Conservation (phyloP, 1,284 basidiomycete genomes). For the Erythrobasidium hasegawianum region DNA sequence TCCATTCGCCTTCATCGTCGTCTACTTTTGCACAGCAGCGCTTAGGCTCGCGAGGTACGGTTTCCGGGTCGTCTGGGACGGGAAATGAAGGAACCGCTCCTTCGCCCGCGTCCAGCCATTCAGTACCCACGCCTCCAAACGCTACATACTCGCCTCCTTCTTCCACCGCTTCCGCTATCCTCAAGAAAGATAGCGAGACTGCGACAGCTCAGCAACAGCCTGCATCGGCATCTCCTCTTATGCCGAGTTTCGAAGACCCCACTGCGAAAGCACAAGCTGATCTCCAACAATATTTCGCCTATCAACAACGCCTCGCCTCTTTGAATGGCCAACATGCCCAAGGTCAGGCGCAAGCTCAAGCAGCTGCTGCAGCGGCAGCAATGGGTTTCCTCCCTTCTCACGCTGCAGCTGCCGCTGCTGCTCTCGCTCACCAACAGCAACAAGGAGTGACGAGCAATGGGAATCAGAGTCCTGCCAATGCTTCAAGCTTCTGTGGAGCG, state of each 20-base stretch:
- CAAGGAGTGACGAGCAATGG: background rate
- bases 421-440: no score
- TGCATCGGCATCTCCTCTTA: conserved; percentile 6
- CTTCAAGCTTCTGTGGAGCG: conserved; percentile 1
- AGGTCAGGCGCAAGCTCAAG: background rate
- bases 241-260: conserved; percentile 3
- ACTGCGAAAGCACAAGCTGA: conserved; percentile 23
- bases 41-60: background rate
- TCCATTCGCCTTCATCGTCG: conserved; percentile 15
- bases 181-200: conserved; percentile 5
- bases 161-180: background rate
- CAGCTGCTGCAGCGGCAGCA: background rate
- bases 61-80: background rate
- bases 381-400: no score
- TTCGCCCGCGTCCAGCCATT: conserved; percentile 26
- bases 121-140: conserved; percentile 17
- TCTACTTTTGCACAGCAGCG: conserved; percentile 8
- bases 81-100: conserved; percentile 14
- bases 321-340: conserved; percentile 2
- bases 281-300: conserved; percentile 22
- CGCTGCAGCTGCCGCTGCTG: background rate
- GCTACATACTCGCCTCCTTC: conserved; percentile 22
- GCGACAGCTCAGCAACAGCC: conserved; percentile 6
- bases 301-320: conserved; percentile 24
- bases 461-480: background rate